phyloP scores from a whole-genome alignment of 768 basidiomycete species.

The Neoboletus brunneissimus region DNA sequence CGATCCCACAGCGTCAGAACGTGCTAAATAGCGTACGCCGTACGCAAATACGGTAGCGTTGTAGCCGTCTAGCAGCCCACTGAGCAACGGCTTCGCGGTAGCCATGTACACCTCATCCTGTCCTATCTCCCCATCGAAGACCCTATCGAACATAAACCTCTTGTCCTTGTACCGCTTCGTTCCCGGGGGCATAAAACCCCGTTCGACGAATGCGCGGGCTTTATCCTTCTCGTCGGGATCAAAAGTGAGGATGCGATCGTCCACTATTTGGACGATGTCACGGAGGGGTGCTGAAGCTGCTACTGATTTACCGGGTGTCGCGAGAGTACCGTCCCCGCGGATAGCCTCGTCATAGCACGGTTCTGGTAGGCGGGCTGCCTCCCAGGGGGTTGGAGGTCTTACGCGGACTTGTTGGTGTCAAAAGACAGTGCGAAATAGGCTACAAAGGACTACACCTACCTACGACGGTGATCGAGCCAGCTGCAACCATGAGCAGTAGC shows the following conservation, averaged over 20 bases:
- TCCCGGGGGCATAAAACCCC: constrained; percentile 81
- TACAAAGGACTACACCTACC: constrained; percentile 40
- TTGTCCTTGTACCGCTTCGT: constrained; percentile 95
- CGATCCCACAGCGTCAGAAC: neutral
- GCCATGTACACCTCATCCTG: constrained; percentile 88
- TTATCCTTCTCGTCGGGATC: constrained; percentile 91
- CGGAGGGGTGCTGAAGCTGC: constrained; percentile 58
- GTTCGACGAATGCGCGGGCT: constrained; percentile 74
- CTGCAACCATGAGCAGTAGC: constrained; percentile 60
- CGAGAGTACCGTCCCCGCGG: constrained; percentile 83
- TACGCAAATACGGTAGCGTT: constrained; percentile 99
- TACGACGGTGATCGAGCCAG: constrained; percentile 86
- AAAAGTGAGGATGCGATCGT: constrained; percentile 93
- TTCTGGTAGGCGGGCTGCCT: constrained; percentile 81
- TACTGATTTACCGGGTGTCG: constrained; percentile 55
- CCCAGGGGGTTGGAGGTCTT: constrained; percentile 81
- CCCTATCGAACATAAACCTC: constrained; percentile 94
- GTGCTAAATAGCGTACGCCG: constrained; percentile 61
- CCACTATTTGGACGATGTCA: constrained; percentile 83
- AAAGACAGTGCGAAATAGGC: neutral
- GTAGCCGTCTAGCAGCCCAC: constrained; percentile 87
- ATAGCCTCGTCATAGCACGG: constrained; percentile 66
- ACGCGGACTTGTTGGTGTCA: constrained; percentile 67
- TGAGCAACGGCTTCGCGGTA: constrained; percentile 82
- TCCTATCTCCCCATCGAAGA: constrained; percentile 75